Conservation (phyloP, 176 grass and related monocot species). For the Avena eriantha region DNA sequence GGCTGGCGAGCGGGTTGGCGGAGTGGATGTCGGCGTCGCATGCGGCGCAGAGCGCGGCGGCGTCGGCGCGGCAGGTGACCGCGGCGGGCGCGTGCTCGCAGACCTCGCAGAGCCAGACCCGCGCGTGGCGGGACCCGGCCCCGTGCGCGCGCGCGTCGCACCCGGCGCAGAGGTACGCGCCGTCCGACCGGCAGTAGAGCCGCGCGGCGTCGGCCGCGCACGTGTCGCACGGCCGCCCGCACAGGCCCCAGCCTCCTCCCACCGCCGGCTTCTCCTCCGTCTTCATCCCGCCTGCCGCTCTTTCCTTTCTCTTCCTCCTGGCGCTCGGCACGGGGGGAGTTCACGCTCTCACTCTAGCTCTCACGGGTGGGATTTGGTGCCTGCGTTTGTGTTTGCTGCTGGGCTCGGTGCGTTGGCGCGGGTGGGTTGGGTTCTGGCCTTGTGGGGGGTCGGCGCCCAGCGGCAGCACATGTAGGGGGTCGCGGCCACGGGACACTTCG, state of each 20-base stretch:
- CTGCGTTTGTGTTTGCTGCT: background rate
- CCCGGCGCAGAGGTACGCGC: constrained; percentile 50
- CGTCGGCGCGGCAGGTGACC: constrained; percentile 79
- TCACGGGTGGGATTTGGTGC: constrained; percentile 23
- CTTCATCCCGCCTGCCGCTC: background rate
- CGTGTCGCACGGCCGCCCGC: constrained; percentile 46
- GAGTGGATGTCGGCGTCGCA: constrained; percentile 93
- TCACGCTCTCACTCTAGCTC: background rate
- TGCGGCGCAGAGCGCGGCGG: constrained; percentile 76
- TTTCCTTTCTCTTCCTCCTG: background rate
- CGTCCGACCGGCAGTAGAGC: constrained; percentile 56
- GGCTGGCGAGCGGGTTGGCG: constrained; percentile 83
- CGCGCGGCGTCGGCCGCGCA: constrained; percentile 48
- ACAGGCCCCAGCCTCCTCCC: constrained; percentile 29
- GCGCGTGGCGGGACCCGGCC: constrained; percentile 45
- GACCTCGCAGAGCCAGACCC: constrained; percentile 73
- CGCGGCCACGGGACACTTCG: constrained; percentile 36
- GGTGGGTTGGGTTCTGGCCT: background rate
- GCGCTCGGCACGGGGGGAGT: background rate
- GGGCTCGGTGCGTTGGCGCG: background rate
- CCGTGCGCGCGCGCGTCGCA: constrained; percentile 56
- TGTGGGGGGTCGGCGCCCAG: background rate
- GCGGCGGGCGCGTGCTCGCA: constrained; percentile 69
- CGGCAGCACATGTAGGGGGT: constrained; percentile 30
- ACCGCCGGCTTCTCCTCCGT: constrained; percentile 34